A percentile compares a stretch with the other conserved stretches of the same genome.
phyloP scores from a whole-genome alignment of 2,329 filamentous ascomycete species.

The Tolypocladium ovalisporum region DNA sequence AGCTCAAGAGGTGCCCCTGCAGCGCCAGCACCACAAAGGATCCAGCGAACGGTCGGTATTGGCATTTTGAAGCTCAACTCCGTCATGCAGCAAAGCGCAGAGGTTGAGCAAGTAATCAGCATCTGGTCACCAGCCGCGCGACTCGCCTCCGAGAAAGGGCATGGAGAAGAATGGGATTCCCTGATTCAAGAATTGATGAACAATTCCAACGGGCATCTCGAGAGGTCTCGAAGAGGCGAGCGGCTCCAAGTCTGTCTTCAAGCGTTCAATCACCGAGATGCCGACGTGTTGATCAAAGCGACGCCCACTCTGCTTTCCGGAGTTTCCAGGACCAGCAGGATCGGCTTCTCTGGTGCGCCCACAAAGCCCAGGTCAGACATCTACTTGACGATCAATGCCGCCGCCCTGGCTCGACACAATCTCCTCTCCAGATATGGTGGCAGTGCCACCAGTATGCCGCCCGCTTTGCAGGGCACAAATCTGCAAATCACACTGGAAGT shows the following conservation, averaged over 20 bases:
- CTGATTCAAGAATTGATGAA: conserved; percentile 64
- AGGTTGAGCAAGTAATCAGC: conserved; percentile 63
- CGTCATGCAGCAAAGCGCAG: conserved; percentile 59
- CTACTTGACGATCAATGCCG: conserved; percentile 76
- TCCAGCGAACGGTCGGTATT: conserved; percentile 57
- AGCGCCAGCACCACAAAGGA: conserved; percentile 15
- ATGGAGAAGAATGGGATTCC: conserved; percentile 59
- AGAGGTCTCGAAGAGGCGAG: conserved; percentile 61
- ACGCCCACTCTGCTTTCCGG: conserved; percentile 82
- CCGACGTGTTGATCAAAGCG: conserved; percentile 69
- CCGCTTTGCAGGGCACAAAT: conserved; percentile 55
- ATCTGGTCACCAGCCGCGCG: conserved; percentile 61
- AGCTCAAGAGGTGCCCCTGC: conserved; percentile 29
- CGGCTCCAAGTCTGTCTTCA: conserved; percentile 70
- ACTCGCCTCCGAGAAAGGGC: conserved; percentile 43
- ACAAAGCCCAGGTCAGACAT: conserved; percentile 87
- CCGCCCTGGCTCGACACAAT: conserved; percentile 67
- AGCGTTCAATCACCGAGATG: conserved; percentile 66
- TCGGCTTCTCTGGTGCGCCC: conserved; percentile 88
- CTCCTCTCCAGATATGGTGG: conserved; percentile 56
- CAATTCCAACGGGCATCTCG: conserved; percentile 63
- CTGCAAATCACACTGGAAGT: conserved; percentile 86
- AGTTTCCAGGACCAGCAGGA: conserved; percentile 71
- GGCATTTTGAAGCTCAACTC: conserved; percentile 68
- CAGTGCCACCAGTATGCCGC: conserved; percentile 61